phyloP scores from a whole-genome alignment of 257 asterid genomes.

The Scutellaria galericulata region DNA sequence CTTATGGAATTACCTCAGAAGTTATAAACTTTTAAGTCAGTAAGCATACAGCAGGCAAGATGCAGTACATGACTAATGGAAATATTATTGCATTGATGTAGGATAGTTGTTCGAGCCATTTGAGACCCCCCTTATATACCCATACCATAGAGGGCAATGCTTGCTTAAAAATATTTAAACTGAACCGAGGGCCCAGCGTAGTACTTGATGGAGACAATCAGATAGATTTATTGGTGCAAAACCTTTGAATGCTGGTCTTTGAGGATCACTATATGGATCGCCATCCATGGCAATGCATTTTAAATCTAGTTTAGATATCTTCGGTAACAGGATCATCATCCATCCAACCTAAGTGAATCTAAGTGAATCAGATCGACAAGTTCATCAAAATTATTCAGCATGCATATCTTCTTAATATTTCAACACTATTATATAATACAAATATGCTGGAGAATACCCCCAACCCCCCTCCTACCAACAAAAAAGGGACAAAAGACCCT shows the following conservation, averaged over 20 bases:
- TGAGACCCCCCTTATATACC: constrained; percentile 24
- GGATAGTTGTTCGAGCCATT: constrained; percentile 18
- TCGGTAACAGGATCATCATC: constrained; percentile 30
- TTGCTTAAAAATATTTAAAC: constrained; percentile 20
- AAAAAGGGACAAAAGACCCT: background rate
- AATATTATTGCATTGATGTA: constrained; percentile 24
- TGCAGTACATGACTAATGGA: constrained; percentile 27
- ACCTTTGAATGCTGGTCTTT: constrained; percentile 25
- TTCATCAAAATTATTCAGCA: background rate
- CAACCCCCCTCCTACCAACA: background rate
- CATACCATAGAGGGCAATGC: constrained; percentile 28
- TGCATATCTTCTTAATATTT: background rate
- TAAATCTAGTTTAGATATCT: constrained; percentile 31
- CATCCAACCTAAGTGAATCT: constrained; percentile 18
- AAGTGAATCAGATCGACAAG: constrained; percentile 1
- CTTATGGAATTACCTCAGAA: constrained; percentile 12
- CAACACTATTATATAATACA: too few relatives aligned
- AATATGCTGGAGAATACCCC: too few relatives aligned
- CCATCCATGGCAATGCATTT: constrained; percentile 34
- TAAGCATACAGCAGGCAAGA: constrained; percentile 27
- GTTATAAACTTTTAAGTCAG: constrained; percentile 18
- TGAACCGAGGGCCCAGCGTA: constrained; percentile 30
- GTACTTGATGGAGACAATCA: constrained; percentile 24
- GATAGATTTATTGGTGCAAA: constrained; percentile 20
- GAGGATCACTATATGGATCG: constrained; percentile 30